Evolutionary conservation across 208 protist genomes (phyloP).

Genomic region (Wallacemonas rigidus): DNA sequence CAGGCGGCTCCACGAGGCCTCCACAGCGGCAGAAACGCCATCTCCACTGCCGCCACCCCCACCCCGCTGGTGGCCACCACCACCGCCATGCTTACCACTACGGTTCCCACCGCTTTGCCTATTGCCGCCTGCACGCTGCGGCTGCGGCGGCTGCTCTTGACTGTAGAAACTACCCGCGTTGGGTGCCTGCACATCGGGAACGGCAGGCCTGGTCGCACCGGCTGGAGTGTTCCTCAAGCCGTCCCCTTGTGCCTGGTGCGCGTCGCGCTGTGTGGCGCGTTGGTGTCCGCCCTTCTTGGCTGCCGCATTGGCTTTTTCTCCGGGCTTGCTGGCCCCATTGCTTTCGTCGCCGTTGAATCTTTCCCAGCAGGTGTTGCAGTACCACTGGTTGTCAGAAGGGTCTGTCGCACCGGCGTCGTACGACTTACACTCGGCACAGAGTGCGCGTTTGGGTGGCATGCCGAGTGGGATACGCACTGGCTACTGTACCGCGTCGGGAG

Average conservation of each 20-base stretch:
- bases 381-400: slow-evolving; percentile 45
- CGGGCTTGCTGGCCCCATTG: slow-evolving; percentile 4
- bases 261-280: neutral
- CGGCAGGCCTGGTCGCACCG: slow-evolving; percentile 12
- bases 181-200: slow-evolving; percentile 31
- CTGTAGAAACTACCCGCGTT: slow-evolving; percentile 31
- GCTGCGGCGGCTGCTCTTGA: slow-evolving; percentile 11
- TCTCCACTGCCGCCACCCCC: slow-evolving; percentile 20
- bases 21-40: slow-evolving; percentile 27
- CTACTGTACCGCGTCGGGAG: neutral
- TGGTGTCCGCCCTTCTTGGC: slow-evolving; percentile 11
- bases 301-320: neutral
- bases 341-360: slow-evolving; percentile 26
- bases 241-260: neutral
- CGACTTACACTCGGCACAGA: slow-evolving; percentile 67
- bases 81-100: slow-evolving; percentile 7
- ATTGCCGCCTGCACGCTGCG: neutral
- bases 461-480: neutral
- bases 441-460: slow-evolving; percentile 31
- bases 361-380: slow-evolving; percentile 63
- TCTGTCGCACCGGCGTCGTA: slow-evolving; percentile 57
- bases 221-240: slow-evolving; percentile 1
- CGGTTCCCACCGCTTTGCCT: slow-evolving; percentile 1
- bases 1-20: slow-evolving; percentile 40
- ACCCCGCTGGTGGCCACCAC: slow-evolving; percentile 18